Evolutionary conservation across 2,329 filamentous ascomycete genomes (phyloP), one percentile per base, ranked within the genome.

Genomic region (Neoscytalidium dimidiatum): DNA sequence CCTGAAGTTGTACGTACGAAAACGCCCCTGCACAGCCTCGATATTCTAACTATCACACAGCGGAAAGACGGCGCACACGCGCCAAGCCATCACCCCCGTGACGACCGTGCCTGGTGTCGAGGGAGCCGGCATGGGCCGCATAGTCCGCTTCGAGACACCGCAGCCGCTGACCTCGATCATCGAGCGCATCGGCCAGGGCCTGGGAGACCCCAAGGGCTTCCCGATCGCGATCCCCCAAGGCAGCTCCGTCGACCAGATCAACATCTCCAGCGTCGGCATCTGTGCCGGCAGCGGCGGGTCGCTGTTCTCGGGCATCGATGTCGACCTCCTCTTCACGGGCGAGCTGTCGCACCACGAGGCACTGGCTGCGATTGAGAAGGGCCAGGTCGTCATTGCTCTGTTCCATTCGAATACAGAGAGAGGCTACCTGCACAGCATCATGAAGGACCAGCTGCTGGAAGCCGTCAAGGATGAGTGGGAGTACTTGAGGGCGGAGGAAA

Each of bases 391-490:
- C 0, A 86, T 98, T 60, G 90, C 90, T 44, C 84, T 96, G 53
- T 96, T 97, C 72, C 95, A 99, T 77, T 94, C 91, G 71, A 98
- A 98, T 77, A 95, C 92, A 0, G 95, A 99, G 81, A 83, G 95
- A 38, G 89, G 88, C 0, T 99, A 94, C 74, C 78, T 99, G 71
- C 84, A 84, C 66, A 84, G 89, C 66, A 87, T 91, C 52, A 84
- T 99, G 80, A 84, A 85, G 71, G 82, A 82, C 19, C 86, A 88
- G 75, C 79, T 97, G 71, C 81, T 88, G 70, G 80, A 81, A 43
- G 78, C 82, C 66, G 77, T 97, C 35, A 80, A 78, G 62, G 78
- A 81, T 56, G 84, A 85, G 68, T 89, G 87, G 86, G 73, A 79
- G 57, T 75, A 69, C 41, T 67, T 83, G 7, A 77, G 83, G 43